Base-by-base conservation (phyloP, 1,284 basidiomycete genomes). In the Ustilago hordei region DNA sequence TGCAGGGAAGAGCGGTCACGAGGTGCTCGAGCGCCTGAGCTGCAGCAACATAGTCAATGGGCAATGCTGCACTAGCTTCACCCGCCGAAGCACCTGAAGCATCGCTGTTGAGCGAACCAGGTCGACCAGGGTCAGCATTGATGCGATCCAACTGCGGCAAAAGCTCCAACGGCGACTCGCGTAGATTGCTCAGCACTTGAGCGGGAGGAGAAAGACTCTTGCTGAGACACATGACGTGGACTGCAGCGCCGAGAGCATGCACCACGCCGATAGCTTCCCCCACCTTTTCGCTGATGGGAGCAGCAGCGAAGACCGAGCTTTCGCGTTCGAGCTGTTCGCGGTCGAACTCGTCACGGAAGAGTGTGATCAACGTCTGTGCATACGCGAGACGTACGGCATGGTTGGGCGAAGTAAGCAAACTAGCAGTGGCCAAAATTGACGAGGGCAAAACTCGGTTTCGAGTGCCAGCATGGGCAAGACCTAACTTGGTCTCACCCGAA, bases 21-120 rank as follows among this genome's bases (percentile, higher is more conserved):
- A 93, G 88, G 3, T 90, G 89, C 17, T 88, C 89, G 35, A 98
- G 88, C 53, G 95, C 89, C 45, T 89, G 88, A n/a, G 92, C 87
- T 43, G 95, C 90, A 74, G 91, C 90, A 2, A 90, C 88, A 84
- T 93, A 95, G 84, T 98, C 95, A 39, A 91, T 90, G 13, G 92
- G 88, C 4, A 89, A 89, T 74, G 73, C 68, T 23, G 78, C 80
- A 23, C 36, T 68, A 38, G 57, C 69, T 57, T 58, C 80, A 47
- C 81, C 70, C 32, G 36, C 60, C 4, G 50, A 35, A 9, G 65
- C 57, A 35, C 48, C 55, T 17, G 57, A 57, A 8, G 41, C 47
- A 41, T 55, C 61, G 55, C 63, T 67, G 47, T 53, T 55, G 47
- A 74, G 71, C 54, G 70, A 73, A 31, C 48, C 64, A 43, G 71